Conservation (phyloP, 441 rosid species). For the Cnidoscolus chayamansa region DNA sequence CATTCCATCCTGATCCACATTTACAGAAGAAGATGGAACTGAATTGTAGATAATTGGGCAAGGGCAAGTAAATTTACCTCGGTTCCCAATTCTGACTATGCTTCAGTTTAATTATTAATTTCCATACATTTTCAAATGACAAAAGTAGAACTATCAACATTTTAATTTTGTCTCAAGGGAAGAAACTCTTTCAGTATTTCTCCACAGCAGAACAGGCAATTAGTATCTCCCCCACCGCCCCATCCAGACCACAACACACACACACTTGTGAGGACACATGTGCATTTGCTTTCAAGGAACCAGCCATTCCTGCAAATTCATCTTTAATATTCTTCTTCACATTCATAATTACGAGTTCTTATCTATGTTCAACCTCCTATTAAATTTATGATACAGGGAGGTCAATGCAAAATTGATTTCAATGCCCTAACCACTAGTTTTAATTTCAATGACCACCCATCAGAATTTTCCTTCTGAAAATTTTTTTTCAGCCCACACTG, state of each 20-base stretch:
- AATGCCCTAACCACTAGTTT: too few relatives aligned
- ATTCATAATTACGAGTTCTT: too few relatives aligned
- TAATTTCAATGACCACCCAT: too few relatives aligned
- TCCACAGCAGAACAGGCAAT: background rate
- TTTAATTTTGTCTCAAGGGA: background rate
- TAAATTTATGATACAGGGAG: too few relatives aligned
- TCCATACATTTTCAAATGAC: constrained; percentile 4
- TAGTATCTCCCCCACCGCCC: background rate
- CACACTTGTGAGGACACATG: too few relatives aligned
- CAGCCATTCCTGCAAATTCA: background rate
- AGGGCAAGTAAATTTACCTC: background rate
- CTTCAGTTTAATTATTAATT: background rate
- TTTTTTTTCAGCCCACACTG: too few relatives aligned
- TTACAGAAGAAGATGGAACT: background rate
- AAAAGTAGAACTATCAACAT: background rate
- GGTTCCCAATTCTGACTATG: background rate
- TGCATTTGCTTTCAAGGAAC: background rate
- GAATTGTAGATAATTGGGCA: too few relatives aligned
- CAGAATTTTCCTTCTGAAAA: too few relatives aligned
- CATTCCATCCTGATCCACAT: background rate
- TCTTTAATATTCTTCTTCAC: too few relatives aligned
- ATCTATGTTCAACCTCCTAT: too few relatives aligned
- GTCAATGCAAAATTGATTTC: too few relatives aligned
- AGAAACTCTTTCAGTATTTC: background rate
- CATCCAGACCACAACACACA: too few relatives aligned